Conservation (phyloP, 2,329 filamentous ascomycete species). For the Zalaria sp. region DNA sequence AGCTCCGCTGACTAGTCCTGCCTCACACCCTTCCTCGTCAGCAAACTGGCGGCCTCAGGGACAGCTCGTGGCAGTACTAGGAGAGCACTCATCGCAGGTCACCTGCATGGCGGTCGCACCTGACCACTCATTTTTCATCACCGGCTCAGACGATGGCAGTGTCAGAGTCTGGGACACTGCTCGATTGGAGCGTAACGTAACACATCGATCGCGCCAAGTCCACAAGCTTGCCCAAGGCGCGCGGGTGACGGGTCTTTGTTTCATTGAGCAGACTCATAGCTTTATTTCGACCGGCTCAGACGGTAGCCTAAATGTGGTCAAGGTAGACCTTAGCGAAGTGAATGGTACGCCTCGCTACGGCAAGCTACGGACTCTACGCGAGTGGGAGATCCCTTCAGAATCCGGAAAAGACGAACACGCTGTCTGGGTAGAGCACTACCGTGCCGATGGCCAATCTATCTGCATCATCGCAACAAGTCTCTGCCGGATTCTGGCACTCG, state of each 20-base stretch:
- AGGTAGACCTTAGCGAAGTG: conserved; percentile 52
- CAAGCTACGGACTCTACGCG: conserved; percentile 60
- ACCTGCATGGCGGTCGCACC: conserved; percentile 72
- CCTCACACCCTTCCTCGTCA: conserved; percentile 26
- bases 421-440: conserved; percentile 87
- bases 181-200: conserved; percentile 79
- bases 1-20: conserved; percentile 5
- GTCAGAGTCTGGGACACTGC: conserved; percentile 91
- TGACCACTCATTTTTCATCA: conserved; percentile 90
- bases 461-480: conserved; percentile 76
- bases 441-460: conserved; percentile 65
- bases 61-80: conserved; percentile 71
- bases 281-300: conserved; percentile 86
- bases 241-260: conserved; percentile 69
- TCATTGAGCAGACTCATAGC: conserved; percentile 85
- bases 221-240: conserved; percentile 60
- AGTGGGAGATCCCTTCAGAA: conserved; percentile 52
- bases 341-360: conserved; percentile 51
- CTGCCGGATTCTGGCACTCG: conserved; percentile 69
- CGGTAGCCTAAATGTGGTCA: conserved; percentile 79
- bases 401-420: conserved; percentile 48
- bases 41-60: conserved; percentile 69
- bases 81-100: conserved; percentile 72
- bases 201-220: conserved; percentile 73
- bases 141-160: conserved; percentile 77